Base-by-base conservation (phyloP, 129 eudicot species). In the Artemisia tridentata region DNA sequence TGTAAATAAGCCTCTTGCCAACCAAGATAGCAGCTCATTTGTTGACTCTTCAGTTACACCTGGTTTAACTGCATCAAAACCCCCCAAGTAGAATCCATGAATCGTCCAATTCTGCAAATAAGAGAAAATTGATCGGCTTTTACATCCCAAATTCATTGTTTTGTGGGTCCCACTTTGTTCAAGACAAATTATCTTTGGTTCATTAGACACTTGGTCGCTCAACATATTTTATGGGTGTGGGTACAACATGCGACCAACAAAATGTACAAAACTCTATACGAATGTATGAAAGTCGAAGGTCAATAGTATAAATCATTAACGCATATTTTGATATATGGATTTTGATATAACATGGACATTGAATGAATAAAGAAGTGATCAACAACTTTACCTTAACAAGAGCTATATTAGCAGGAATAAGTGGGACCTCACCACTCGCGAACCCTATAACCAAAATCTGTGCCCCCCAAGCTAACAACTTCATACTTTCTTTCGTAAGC, bases 61-160 rank as follows among this genome's bases (percentile, higher is more conserved):
- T 41, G 93, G 91, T 51, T 69, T 65, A 43, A 82, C 78, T 43
- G 83, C 65, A 67, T 76, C 88, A 75, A 85, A 80, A 72, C 96
- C 90, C 62, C 97, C 97, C 93, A 96, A 95, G 75, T 87, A 95
- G 56, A 95, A 86, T 60, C 99, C 99, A 84, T 95, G 99, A 75
- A 90, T 71, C 10, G 97, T 95, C 99, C 99, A 95, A 74, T 95
- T 95, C 99, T 95, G 17, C 11, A 27, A 46, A n/a, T 51, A 48
- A 65, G 11, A 14, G 9, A 12, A 60, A 23, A 23, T 2, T 23
- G 11, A 19, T 3, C 10, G 21, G 21, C 5, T 13, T 51, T 10
- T 15, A 51, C 2, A 51, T 51, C 45, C 45, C 45, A 38, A 7
- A 8, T 38, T 38, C 11, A 38, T 38, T 7, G 45, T 38, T 38